Percentiles rank a stretch among this genome's conserved stretches.
phyloP scores from a whole-genome alignment of 495 filamentous ascomycete species.

The Penicillium taxi region DNA sequence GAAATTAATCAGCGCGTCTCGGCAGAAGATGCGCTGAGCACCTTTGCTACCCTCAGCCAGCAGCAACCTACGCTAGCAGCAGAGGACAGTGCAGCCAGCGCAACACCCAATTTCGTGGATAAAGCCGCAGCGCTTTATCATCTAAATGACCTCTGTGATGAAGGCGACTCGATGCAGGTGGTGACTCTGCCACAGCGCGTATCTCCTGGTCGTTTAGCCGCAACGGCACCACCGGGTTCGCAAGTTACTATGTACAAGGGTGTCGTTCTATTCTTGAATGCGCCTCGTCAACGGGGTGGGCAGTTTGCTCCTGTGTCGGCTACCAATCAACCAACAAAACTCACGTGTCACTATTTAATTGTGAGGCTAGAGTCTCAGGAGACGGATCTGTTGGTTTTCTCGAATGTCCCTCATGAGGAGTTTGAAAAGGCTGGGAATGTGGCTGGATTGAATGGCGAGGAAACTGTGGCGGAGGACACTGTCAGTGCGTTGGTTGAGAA shows the following conservation, averaged over 20 bases:
- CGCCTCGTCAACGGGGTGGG: constrained; percentile 9
- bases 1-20: constrained; percentile 74
- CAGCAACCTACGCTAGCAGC: constrained; percentile 13
- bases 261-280: constrained; percentile 23
- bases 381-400: constrained; percentile 80
- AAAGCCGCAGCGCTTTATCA: constrained; percentile 62
- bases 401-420: constrained; percentile 82
- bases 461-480: constrained; percentile 55
- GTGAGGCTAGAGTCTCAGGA: constrained; percentile 63
- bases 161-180: constrained; percentile 48
- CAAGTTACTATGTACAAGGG: constrained; percentile 24
- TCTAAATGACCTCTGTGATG: constrained; percentile 66
- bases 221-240: constrained; percentile 7
- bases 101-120: constrained; percentile 42
- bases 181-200: constrained; percentile 34
- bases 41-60: constrained; percentile 15
- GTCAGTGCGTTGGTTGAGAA: constrained; percentile 55
- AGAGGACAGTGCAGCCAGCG: constrained; percentile 20
- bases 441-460: constrained; percentile 42
- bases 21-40: constrained; percentile 28
- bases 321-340: constrained; percentile 13
- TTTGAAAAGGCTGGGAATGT: constrained; percentile 41
- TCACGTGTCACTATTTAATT: constrained; percentile 41
- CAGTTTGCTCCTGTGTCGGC: constrained; percentile 9
- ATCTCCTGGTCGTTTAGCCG: constrained; percentile 24